These are phyloP conservation scores for Phascolomyces articulosus DNA, from an alignment of 371 early-diverging fungal species.

Conservation along the genomic window DNA sequence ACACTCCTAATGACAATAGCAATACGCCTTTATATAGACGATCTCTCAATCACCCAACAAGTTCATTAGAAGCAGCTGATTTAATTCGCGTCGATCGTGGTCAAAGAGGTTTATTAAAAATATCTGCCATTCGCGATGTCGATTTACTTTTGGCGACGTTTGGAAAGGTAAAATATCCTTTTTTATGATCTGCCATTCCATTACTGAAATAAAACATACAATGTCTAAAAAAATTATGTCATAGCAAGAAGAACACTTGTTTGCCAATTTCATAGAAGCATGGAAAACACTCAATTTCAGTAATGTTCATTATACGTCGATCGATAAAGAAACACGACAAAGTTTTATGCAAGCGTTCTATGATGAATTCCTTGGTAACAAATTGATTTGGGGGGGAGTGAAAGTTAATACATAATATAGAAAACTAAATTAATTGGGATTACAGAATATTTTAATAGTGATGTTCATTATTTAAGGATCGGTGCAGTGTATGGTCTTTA, in stretches of 20 bases:
- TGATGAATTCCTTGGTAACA: conserved; percentile 4
- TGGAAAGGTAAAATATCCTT: neutral
- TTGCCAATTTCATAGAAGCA: neutral
- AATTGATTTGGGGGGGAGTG: too few relatives aligned
- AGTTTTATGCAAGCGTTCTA: conserved; percentile 13
- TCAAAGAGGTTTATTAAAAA: conserved; percentile 6
- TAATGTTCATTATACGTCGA: conserved; percentile 1
- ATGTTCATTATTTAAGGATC: neutral
- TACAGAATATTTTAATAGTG: conserved; percentile 8
- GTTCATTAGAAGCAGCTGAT: conserved; percentile 6
- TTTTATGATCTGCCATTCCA: neutral
- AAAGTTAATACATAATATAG: too few relatives aligned
- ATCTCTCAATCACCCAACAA: neutral
- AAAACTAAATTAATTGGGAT: too few relatives aligned
- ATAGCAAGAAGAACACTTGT: neutral
- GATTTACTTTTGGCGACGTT: conserved; percentile 3
- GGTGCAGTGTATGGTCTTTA: conserved; percentile 12
- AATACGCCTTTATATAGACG: neutral
- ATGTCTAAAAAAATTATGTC: too few relatives aligned
- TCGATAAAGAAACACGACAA: conserved; percentile 9
- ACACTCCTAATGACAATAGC: neutral
- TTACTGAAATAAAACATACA: too few relatives aligned
- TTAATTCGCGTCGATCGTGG: conserved; percentile 8
- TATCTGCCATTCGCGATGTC: neutral
- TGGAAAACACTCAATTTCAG: conserved; percentile 6